Conservation (phyloP, 148 eudicot genomes). For the Fagopyrum tataricum region DNA sequence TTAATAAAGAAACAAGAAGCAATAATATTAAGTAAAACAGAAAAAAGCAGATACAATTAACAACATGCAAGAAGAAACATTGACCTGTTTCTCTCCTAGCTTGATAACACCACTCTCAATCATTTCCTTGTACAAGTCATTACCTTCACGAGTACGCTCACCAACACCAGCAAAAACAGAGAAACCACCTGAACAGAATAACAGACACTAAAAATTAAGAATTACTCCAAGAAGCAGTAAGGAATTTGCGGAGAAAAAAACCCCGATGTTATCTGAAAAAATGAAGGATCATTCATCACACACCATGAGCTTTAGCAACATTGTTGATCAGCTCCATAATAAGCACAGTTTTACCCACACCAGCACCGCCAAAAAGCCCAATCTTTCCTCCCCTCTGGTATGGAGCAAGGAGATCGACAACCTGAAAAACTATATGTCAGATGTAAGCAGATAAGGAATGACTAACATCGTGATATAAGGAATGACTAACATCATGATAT, state of each 20-base stretch:
- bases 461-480: no score
- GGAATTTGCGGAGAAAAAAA: no score
- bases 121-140: conserved; percentile 97
- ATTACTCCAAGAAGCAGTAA: not conserved
- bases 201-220: not conserved
- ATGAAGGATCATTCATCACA: conserved; percentile 6
- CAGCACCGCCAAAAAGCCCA: conserved; percentile 67
- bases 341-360: conserved; percentile 72
- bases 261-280: not conserved
- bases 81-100: conserved; percentile 94
- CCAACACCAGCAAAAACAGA: conserved; percentile 84
- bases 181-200: conserved; percentile 49
- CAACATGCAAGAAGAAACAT: not conserved
- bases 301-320: conserved; percentile 90
- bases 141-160: conserved; percentile 93
- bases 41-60: not conserved
- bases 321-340: conserved; percentile 86
- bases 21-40: not conserved
- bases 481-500: no score
- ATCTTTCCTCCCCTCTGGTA: conserved; percentile 92
- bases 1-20: not conserved
- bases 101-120: conserved; percentile 97
- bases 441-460: not conserved
- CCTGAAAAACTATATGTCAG: conserved; percentile 24
- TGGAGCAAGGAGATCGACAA: conserved; percentile 90